These are phyloP conservation scores for Ensete ventricosum DNA, from an alignment of 176 grass and related monocot genomes.

Conservation along the genomic window DNA sequence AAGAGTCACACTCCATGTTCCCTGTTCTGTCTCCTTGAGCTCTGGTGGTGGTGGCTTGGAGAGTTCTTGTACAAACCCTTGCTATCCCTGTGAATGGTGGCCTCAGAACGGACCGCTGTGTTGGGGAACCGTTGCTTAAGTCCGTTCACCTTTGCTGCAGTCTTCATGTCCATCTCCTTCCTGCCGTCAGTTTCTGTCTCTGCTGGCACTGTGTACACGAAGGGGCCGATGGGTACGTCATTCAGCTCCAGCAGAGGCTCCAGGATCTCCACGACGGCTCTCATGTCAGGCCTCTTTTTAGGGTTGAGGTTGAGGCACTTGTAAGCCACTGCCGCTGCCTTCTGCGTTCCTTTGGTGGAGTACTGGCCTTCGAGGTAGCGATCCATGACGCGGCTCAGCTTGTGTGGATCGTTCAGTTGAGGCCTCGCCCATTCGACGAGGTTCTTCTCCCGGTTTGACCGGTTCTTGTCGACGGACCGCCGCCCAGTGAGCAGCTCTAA, in stretches of 20 bases:
- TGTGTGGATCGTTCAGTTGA: constrained; percentile 36
- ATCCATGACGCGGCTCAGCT: constrained; percentile 56
- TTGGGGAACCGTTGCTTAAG: too few species aligned
- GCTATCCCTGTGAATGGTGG: too few species aligned
- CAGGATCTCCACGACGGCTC: constrained; percentile 49
- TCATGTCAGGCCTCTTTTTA: constrained; percentile 71
- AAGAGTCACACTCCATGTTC: too few species aligned
- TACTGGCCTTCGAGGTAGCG: constrained; percentile 53
- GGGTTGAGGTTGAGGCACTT: constrained; percentile 69
- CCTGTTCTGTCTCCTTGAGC: too few species aligned
- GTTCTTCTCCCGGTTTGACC: constrained; percentile 45
- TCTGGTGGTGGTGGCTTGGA: too few species aligned
- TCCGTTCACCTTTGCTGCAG: neutral
- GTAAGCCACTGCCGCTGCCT: constrained; percentile 65
- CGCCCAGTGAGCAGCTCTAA: constrained; percentile 33
- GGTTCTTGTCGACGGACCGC: constrained; percentile 33
- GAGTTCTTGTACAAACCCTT: too few species aligned
- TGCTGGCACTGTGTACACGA: constrained; percentile 55
- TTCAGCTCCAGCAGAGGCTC: constrained; percentile 57
- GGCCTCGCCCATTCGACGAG: constrained; percentile 73
- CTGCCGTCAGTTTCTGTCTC: constrained; percentile 29
- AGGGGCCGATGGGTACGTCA: constrained; percentile 41
- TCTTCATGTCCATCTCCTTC: constrained; percentile 31
- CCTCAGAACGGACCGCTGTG: too few species aligned
- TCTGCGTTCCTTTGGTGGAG: constrained; percentile 54